Evolutionary conservation across 148 eudicot genomes (phyloP).

Genomic region (Limonium bicolor): DNA sequence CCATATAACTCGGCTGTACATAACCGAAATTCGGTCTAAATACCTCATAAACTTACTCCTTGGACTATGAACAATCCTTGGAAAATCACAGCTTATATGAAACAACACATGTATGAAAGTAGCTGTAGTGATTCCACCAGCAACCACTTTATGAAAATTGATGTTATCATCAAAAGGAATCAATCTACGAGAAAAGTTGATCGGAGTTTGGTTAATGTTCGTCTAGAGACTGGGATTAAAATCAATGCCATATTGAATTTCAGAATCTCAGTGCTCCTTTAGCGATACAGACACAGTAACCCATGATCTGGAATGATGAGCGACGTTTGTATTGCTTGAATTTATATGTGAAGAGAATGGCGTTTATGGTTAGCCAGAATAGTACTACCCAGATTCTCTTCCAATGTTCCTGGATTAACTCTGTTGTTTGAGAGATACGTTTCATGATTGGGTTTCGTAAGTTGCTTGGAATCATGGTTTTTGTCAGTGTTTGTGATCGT

Average conservation of each 20-base stretch:
- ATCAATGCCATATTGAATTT: conserved; percentile 93
- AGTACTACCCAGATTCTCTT: conserved; percentile 47
- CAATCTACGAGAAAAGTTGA: conserved; percentile 43
- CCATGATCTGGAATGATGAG: conserved; percentile 42
- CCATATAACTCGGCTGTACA: conserved; percentile 45
- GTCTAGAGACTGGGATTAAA: conserved; percentile 82
- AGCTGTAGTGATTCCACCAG: conserved; percentile 44
- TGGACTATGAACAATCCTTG: conserved; percentile 34
- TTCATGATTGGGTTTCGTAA: conserved; percentile 47
- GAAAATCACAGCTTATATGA: conserved; percentile 54
- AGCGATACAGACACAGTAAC: conserved; percentile 78
- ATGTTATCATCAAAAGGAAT: conserved; percentile 87
- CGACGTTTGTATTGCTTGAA: conserved; percentile 19
- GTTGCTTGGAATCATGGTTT: conserved; percentile 62
- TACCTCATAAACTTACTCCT: conserved; percentile 16
- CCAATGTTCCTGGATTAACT: conserved; percentile 62
- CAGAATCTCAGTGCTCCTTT: conserved; percentile 75
- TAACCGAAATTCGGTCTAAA: conserved; percentile 36
- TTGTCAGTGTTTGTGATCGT: conserved; percentile 43
- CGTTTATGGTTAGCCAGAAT: conserved; percentile 43
- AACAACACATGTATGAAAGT: conserved; percentile 32
- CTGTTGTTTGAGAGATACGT: conserved; percentile 25
- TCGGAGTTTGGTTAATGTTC: conserved; percentile 68
- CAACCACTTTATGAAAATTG: conserved; percentile 82
- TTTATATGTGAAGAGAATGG: conserved; percentile 45